Conservation (phyloP, 192 early-diverging fungal species). For the Entomortierella parvispora region DNA sequence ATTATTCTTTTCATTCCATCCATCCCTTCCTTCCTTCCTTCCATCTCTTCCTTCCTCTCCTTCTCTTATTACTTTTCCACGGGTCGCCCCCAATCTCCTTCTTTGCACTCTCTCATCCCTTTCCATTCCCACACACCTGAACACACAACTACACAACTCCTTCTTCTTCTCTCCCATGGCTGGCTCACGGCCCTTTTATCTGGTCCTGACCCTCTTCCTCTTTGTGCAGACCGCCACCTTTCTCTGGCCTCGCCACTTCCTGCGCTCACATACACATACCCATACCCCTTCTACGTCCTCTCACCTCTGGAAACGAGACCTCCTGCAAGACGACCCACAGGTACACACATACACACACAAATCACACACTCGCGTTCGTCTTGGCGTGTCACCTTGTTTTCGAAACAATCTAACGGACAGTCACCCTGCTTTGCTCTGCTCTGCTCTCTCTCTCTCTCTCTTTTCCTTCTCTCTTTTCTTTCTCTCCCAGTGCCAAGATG, state of each 20-base stretch:
- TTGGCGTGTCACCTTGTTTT: neutral
- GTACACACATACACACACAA: constrained; percentile 5
- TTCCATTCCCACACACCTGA: neutral
- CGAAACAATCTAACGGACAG: neutral
- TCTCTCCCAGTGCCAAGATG: constrained; percentile 55
- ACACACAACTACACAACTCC: neutral
- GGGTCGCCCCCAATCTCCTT: neutral
- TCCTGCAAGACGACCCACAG: constrained; percentile 13
- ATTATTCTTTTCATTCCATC: neutral
- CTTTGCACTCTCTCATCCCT: neutral
- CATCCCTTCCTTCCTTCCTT: neutral
- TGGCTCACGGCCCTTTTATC: constrained; percentile 32
- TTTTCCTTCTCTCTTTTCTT: neutral
- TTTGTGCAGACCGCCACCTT: constrained; percentile 20
- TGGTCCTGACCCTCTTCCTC: constrained; percentile 36
- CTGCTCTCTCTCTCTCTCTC: neutral
- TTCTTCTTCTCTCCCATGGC: neutral
- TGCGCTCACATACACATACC: neutral
- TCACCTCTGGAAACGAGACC: constrained; percentile 29
- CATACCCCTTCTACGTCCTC: neutral
- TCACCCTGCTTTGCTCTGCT: neutral
- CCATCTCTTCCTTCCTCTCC: neutral
- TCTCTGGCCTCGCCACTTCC: constrained; percentile 39
- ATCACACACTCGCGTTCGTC: neutral
- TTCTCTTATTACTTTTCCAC: neutral